Conservation (phyloP, 2,329 filamentous ascomycete species). For the Botryotinia globosa region DNA sequence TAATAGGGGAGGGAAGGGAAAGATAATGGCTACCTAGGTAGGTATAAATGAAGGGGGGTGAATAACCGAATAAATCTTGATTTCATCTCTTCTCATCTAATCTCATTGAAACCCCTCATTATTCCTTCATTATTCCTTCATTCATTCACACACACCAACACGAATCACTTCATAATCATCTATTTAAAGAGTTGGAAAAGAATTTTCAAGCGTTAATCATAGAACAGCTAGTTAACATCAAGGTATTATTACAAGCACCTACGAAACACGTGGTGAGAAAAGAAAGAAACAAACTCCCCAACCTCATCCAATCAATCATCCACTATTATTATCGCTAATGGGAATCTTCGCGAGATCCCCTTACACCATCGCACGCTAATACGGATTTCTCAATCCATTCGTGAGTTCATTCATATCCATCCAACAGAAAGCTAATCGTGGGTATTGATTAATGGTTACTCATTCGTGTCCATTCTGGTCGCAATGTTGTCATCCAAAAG, state of each 20-base stretch:
- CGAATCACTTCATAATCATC: not conserved
- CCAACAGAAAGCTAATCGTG: not conserved
- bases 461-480: not conserved
- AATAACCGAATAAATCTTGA: no score
- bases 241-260: not conserved
- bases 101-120: no score
- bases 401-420: not conserved
- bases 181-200: not conserved
- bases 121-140: no score
- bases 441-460: not conserved
- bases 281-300: not conserved
- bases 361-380: not conserved
- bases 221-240: not conserved
- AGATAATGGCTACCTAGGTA: no score
- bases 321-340: not conserved
- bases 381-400: not conserved
- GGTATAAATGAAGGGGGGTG: no score
- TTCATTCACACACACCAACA: not conserved
- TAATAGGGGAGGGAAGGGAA: no score
- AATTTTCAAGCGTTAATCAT: not conserved
- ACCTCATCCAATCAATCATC: not conserved
- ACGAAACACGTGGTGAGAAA: not conserved
- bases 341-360: not conserved
- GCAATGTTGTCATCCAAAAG: not conserved
- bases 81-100: no score